These are phyloP conservation scores for Termitomyces sp. DNA, from an alignment of 768 basidiomycete species.

Conservation along the genomic window DNA sequence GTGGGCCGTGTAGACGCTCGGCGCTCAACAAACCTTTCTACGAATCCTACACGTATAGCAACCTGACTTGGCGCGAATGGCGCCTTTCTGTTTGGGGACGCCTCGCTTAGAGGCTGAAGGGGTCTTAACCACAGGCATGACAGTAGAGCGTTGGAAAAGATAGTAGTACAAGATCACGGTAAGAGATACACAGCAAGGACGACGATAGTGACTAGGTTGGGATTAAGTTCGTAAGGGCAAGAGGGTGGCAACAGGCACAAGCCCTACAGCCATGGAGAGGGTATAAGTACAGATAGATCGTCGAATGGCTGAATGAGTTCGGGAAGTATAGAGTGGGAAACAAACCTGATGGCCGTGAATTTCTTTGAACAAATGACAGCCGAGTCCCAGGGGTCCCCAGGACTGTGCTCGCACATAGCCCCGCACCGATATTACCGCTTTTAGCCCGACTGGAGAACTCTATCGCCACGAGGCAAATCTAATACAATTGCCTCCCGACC, in stretches of 20 bases:
- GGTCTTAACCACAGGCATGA: constrained; percentile 37
- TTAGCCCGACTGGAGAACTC: not conserved
- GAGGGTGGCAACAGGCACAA: constrained; percentile 14
- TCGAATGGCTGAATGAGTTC: constrained; percentile 13
- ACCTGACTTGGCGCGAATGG: constrained; percentile 80
- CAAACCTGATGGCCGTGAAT: constrained; percentile 1
- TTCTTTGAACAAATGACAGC: constrained; percentile 9
- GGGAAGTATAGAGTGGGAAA: constrained; percentile 14
- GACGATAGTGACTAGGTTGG: not conserved
- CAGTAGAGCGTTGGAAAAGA: constrained; percentile 8
- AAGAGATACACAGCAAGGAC: constrained; percentile 5
- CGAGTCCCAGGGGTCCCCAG: constrained; percentile 13
- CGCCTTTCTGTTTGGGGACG: constrained; percentile 72
- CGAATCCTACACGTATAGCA: constrained; percentile 88
- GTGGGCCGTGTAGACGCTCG: constrained; percentile 3
- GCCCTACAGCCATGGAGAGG: constrained; percentile 21
- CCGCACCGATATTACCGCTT: not conserved
- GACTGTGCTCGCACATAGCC: not conserved
- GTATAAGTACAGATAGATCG: constrained; percentile 27
- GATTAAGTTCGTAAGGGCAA: constrained; percentile 12
- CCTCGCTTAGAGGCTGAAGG: constrained; percentile 39
- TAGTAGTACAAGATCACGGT: constrained; percentile 4
- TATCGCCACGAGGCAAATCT: constrained; percentile 7
- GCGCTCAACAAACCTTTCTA: constrained; percentile 55
- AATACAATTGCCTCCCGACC: constrained; percentile 4